Base-by-base conservation (phyloP, 1,139 yeast genomes). In the Debaryomyces sp. region DNA sequence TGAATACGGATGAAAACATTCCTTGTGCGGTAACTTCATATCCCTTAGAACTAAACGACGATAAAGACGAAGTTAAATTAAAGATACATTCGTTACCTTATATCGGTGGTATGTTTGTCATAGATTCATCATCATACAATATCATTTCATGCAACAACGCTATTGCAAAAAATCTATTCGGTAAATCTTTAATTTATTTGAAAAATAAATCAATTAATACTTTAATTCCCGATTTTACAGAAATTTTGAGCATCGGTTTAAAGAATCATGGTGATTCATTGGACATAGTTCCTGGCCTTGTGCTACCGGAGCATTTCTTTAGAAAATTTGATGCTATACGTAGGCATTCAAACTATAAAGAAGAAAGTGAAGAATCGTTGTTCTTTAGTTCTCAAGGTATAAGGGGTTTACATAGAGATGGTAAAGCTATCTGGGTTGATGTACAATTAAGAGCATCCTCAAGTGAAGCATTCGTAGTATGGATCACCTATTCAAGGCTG, bases 281-380 rank as follows among this genome's bases (percentile, higher is more conserved):
- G 45, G 55, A 70, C 52, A 51, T 79, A 60, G 53, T 89, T 80
- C 60, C 77, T 69, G 70, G 96, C 0, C 63, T 76, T 41, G 81
- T 91, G 0, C 70, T 91, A 13, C 96, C 97, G 0, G 97, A 91
- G 63, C 97, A 91, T 67, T 87, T 88, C 62, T 90, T 91, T 66
- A 77, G 97, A 54, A 85, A 84, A 50, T 75, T 71, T 53, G 70
- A 73, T 51, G 72, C 77, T 2, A 54, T 62, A 3, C 50, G 70
- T 26, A 61, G 60, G 40, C 49, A 52, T 5, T 46, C 52, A 27
- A 51, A 48, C n/a, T 49, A 49, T 10, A 49, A 53, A 4, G 22
- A 32, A 9, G 55, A 49, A 15, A 50, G 50, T 13, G 72, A 66
- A 34, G 82, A 80, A 47, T 67, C 70, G 7, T 62, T 78, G 8